These are phyloP conservation scores for Aspergillus sp. DNA, from an alignment of 2,329 filamentous ascomycete genomes.

Conservation along the genomic window DNA sequence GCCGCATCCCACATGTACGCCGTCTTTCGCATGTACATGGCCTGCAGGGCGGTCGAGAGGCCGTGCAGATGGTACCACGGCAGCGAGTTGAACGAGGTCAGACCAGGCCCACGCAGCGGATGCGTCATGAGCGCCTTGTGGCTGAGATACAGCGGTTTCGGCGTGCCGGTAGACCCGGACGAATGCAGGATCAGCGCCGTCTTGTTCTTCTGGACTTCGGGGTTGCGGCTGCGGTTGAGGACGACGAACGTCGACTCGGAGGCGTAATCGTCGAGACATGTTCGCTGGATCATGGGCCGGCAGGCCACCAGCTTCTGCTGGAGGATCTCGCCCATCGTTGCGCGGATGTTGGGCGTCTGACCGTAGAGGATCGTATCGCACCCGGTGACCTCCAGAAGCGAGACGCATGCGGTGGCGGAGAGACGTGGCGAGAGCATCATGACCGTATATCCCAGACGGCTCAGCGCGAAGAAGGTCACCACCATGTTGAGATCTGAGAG, in stretches of 20 bases:
- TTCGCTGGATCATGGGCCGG: conserved; percentile 22
- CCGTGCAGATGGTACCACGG: conserved; percentile 48
- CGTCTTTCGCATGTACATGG: conserved; percentile 45
- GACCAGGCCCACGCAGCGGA: conserved; percentile 34
- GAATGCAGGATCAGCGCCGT: conserved; percentile 47
- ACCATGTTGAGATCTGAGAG: conserved; percentile 44
- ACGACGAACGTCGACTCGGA: conserved; percentile 17
- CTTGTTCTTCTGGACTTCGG: conserved; percentile 28
- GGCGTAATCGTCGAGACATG: conserved; percentile 2
- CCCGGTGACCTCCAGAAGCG: conserved; percentile 36
- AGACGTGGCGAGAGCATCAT: conserved; percentile 47
- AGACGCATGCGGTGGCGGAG: conserved; percentile 40
- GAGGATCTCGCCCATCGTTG: conserved; percentile 30
- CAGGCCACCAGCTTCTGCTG: conserved; percentile 23
- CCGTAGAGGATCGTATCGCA: conserved; percentile 40
- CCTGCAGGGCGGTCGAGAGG: conserved; percentile 41
- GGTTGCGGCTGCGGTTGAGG: conserved; percentile 19
- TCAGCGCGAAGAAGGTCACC: conserved; percentile 45
- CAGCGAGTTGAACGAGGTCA: conserved; percentile 44
- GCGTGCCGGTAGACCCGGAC: conserved; percentile 49
- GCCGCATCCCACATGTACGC: conserved; percentile 43
- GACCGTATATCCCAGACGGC: conserved; percentile 44
- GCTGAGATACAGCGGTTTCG: conserved; percentile 47
- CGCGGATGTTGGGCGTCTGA: conserved; percentile 30
- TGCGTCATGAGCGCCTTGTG: conserved; percentile 41